These are phyloP conservation scores for Chlamydomonas incerta DNA, from an alignment of 139 green algal species.

Conservation along the genomic window DNA sequence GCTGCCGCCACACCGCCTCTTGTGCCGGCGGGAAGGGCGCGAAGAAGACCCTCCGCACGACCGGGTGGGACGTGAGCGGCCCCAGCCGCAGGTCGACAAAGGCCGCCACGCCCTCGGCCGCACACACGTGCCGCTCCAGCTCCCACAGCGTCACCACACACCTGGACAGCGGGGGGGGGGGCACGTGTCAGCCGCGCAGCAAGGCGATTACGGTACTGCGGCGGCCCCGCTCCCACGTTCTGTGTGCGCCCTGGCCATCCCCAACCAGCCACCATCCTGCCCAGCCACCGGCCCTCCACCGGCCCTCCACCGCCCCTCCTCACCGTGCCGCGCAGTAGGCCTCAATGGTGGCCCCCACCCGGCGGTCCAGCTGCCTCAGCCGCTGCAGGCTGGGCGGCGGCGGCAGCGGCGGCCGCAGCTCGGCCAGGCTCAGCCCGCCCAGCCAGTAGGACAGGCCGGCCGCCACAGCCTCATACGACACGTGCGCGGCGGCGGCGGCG, in stretches of 20 bases:
- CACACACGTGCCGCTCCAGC: slow-evolving; percentile 14
- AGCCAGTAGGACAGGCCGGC: not conserved
- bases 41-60: slow-evolving; percentile 1
- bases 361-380: slow-evolving; percentile 7
- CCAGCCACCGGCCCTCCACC: too few species aligned
- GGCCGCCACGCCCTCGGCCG: not conserved
- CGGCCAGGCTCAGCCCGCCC: not conserved
- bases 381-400: not conserved
- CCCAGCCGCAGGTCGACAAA: slow-evolving; percentile 18
- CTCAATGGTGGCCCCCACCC: not conserved
- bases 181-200: not conserved
- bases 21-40: not conserved
- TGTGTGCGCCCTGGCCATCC: too few species aligned
- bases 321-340: slow-evolving; percentile 30
- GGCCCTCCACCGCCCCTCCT: not conserved
- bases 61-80: not conserved
- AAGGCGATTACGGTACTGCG: not conserved
- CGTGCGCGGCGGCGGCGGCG: not conserved
- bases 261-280: too few species aligned
- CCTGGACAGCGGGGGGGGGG: not conserved
- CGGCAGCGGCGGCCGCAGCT: not conserved
- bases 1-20: not conserved
- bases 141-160: slow-evolving; percentile 31
- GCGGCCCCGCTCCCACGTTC: too few species aligned
- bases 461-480: not conserved